Evolutionary conservation across 2,329 filamentous ascomycete species (phyloP).

Genomic region (Geoglossum cookeanum): DNA sequence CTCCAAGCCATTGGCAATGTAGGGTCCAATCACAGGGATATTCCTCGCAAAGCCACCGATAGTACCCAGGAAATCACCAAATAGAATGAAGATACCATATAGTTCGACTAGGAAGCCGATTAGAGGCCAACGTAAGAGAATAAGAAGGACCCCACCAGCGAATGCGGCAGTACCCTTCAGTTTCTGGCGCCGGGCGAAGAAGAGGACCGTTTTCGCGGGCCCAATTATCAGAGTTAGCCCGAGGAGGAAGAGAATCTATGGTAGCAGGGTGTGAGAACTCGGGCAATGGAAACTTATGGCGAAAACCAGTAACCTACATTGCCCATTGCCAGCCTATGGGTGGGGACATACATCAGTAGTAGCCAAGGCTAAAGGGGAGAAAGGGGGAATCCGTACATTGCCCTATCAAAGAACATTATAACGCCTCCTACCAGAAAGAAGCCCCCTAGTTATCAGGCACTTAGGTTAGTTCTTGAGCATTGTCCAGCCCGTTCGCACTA

Average conservation of each 20-base stretch:
- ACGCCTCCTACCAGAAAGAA: conserved; percentile 92
- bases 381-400: conserved; percentile 50
- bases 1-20: conserved; percentile 58
- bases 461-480: conserved; percentile 5
- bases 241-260: conserved; percentile 87
- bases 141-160: conserved; percentile 62
- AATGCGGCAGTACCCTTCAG: conserved; percentile 82
- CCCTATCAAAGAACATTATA: conserved; percentile 91
- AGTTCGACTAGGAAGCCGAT: conserved; percentile 79
- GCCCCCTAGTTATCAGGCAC: conserved; percentile 40
- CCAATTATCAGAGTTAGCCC: conserved; percentile 94
- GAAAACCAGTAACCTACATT: conserved; percentile 52
- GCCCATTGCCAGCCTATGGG: conserved; percentile 76
- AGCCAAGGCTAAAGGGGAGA: conserved; percentile 3
- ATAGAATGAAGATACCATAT: conserved; percentile 83
- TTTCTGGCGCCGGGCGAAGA: conserved; percentile 90
- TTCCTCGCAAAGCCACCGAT: conserved; percentile 75
- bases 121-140: conserved; percentile 77
- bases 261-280: conserved; percentile 1
- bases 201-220: conserved; percentile 70
- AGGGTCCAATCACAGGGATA: conserved; percentile 69
- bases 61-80: conserved; percentile 90
- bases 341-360: neutral
- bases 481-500: neutral
- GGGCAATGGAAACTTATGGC: conserved; percentile 5